Evolutionary conservation across 805 yeast species (phyloP).

Genomic region (Sugiyamaella smithiae): DNA sequence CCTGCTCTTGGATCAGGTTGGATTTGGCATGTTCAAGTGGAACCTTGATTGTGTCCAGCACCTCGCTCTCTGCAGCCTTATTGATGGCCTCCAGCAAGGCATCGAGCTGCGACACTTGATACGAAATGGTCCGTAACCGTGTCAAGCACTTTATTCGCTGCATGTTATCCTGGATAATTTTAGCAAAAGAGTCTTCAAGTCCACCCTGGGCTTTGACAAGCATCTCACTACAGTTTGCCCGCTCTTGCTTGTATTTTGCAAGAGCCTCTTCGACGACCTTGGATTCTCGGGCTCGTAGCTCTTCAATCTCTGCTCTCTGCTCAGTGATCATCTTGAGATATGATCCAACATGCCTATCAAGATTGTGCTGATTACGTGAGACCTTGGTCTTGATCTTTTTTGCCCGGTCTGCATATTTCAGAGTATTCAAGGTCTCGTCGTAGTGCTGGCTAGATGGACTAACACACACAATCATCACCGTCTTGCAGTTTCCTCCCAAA

Average conservation of each 20-base stretch:
- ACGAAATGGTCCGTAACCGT: conserved; percentile 3
- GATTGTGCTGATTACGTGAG: conserved; percentile 65
- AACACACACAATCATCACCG: conserved; percentile 93
- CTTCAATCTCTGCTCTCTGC: conserved; percentile 71
- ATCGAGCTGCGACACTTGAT: conserved; percentile 5
- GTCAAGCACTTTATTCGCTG: conserved; percentile 1
- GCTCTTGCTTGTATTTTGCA: conserved; percentile 10
- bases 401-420: conserved; percentile 89
- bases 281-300: conserved; percentile 48
- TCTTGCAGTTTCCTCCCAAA: conserved; percentile 89
- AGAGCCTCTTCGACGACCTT: conserved; percentile 20
- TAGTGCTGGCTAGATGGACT: conserved; percentile 84
- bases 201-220: conserved; percentile 20
- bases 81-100: conserved; percentile 1
- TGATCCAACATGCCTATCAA: conserved; percentile 81
- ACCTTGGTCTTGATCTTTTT: conserved; percentile 84
- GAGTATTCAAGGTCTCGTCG: conserved; percentile 88
- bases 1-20: conserved; percentile 13
- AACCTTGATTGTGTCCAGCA: not conserved
- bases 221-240: conserved; percentile 13
- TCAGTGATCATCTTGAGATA: conserved; percentile 81
- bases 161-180: not conserved
- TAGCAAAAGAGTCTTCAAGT: conserved; percentile 1
- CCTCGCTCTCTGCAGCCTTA: not conserved
- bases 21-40: not conserved